Base-by-base conservation (phyloP, 257 asterid species). In the Buddleja alternifolia region DNA sequence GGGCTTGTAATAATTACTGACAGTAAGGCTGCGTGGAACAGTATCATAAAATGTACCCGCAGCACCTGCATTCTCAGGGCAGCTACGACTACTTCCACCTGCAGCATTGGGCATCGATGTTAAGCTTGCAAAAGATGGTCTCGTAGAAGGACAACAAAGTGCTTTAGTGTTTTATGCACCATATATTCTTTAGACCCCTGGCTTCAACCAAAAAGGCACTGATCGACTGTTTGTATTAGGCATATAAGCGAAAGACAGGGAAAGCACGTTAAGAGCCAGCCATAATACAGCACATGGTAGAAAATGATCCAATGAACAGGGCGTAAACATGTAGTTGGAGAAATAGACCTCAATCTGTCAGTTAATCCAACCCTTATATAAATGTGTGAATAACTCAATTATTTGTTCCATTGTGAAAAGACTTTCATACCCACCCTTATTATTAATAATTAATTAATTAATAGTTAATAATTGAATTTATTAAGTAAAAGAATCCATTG, bases 31-130 rank as follows among this genome's bases (percentile, higher is more conserved):
- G 58, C 95, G 95, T 9, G 97, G 90, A 79, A 95, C 95, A 63
- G 86, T 71, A 60, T 95, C 99, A 86, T 92, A 95, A 81, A 89
- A 84, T 67, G 98, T 95, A 71, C 99, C 99, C 8, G 99, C 97
- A 63, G 94, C 99, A 59, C 99, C 99, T 29, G 99, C 93, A 86
- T 95, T 95, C 68, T 86, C 93, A 17, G 81, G 87, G 80, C 98
- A 95, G 75, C 97, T 95, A 55, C 73, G 85, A 78, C 99, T 95
- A 82, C 81, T 87, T 70, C 99, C 99, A 71, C 99, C 99, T 95
- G 87, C 61, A 80, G 56, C 60, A 75, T 44, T 25, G 50, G 69
- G 74, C 71, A 75, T 41, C 60, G 61, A 34, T 39, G 69, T 4
- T 41, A 72, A 67, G 63, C 66, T 73, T 32, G 69, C 73, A 72